Base-by-base conservation (phyloP, 306 rosid species). In the Cicer pinnatifidum region DNA sequence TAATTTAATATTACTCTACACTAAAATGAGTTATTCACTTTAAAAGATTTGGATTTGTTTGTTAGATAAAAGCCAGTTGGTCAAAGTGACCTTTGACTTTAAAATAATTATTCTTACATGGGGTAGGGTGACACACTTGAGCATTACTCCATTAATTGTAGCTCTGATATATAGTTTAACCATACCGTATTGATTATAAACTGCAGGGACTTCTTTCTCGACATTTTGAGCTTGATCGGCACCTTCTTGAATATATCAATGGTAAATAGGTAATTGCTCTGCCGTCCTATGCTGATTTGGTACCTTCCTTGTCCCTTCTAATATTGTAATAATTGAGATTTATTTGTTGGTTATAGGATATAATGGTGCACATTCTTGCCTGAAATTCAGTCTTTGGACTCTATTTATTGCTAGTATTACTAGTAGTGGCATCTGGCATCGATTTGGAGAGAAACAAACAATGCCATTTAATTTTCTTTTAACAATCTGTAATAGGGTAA, bases 201-300 rank as follows among this genome's bases (percentile, higher is more conserved):
- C 41, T 86, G 89, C 98, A 94, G 97, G 86, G 86, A 69, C 73
- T 88, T 77, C 86, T 94, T 70, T 83, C 87, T 33, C 73, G 84
- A 45, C 82, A 89, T 80, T 94, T 91, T 65, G 96, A 91, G 82
- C 98, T 91, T 48, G 96, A 94, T 81, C 82, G 86, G 72, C 89
- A 74, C 82, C 96, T 94, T 75, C 96, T 91, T 8, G 95, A 89
- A 65, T 91, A 94, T 28, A 45, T 88, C 28, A 89, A 81, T 72
- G 85, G 92, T 47, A 89, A 88, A 82, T 94, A 88, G 86, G 54
- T 69, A 20, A 28, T 47, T 64, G 40, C 81, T 37, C 37, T 1
- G 60, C 17, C 8, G 57, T 62, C 53, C 41, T 33, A 52, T 3
- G 16, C 56, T 20, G 67, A 35, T 33, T 8, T 35, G 40, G 45